These are phyloP conservation scores for Colletotrichum sp. DNA, from an alignment of 2,329 filamentous ascomycete genomes.

Conservation along the genomic window DNA sequence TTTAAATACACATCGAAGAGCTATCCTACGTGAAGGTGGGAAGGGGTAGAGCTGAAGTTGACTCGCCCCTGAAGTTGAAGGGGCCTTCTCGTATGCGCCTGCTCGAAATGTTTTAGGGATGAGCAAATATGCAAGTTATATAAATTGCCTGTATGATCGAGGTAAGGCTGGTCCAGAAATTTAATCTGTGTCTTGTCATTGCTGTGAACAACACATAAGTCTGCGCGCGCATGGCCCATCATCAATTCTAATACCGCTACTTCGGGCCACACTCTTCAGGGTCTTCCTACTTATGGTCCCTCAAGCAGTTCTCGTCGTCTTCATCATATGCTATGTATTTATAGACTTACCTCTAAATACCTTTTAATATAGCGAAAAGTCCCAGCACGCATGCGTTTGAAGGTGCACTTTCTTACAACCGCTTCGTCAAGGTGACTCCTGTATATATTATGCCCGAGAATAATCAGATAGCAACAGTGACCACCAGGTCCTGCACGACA, in stretches of 20 bases:
- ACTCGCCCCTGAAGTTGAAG: background rate
- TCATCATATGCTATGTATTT: background rate
- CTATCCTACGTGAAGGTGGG: fast-evolving
- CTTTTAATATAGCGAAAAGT: fast-evolving
- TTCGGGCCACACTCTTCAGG: background rate
- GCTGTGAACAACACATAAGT: background rate
- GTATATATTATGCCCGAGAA: background rate
- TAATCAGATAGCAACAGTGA: background rate
- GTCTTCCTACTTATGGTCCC: background rate
- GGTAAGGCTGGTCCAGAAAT: fast-evolving
- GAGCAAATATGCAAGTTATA: background rate
- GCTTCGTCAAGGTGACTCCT: background rate
- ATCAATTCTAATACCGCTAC: background rate
- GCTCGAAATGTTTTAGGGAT: fast-evolving
- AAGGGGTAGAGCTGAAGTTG: fast-evolving
- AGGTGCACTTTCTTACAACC: background rate
- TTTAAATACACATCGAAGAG: background rate
- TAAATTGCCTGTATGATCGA: background rate
- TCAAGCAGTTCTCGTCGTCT: background rate
- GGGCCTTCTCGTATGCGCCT: background rate
- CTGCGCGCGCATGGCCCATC: background rate
- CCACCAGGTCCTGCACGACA: fast-evolving
- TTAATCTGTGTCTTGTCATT: fast-evolving
- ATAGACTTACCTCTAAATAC: fast-evolving
- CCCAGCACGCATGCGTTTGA: background rate